Evolutionary conservation across 2,329 filamentous ascomycete species (phyloP).

Genomic region (Verruconis gallopava): DNA sequence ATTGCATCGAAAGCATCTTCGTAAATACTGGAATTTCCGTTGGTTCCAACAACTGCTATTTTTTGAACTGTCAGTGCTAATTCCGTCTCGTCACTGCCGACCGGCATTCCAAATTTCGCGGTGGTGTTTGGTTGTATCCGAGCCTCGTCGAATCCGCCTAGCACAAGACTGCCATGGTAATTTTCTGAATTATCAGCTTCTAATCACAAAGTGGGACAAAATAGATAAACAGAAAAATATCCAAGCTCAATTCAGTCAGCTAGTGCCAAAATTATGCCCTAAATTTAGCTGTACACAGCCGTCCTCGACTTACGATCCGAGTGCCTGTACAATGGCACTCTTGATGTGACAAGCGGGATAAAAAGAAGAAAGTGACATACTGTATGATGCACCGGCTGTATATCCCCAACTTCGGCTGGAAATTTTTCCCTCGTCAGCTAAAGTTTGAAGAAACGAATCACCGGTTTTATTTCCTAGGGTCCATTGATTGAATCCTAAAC

Average conservation of each 20-base stretch:
- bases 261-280: too few species aligned
- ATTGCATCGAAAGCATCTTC: background rate
- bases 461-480: too few species aligned
- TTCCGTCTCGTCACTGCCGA: background rate
- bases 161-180: conserved; percentile 19
- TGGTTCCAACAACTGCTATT: background rate
- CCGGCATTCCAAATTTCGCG: conserved; percentile 5
- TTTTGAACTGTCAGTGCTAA: background rate
- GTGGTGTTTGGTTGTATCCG: conserved; percentile 19
- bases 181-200: background rate
- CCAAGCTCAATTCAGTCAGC: too few species aligned
- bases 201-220: background rate
- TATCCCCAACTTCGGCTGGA: conserved; percentile 27
- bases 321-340: too few species aligned
- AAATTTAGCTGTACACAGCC: too few species aligned
- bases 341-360: too few species aligned
- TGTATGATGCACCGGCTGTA: conserved; percentile 25
- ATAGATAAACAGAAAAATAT: too few species aligned
- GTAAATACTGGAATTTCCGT: background rate
- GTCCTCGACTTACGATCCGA: too few species aligned
- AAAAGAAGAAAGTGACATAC: conserved; percentile 12
- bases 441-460: too few species aligned
- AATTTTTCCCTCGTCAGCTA: conserved; percentile 20
- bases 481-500: background rate
- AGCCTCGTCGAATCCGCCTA: conserved; percentile 27